Conservation (phyloP, 2,329 filamentous ascomycete species). For the Clarireedia sp. region DNA sequence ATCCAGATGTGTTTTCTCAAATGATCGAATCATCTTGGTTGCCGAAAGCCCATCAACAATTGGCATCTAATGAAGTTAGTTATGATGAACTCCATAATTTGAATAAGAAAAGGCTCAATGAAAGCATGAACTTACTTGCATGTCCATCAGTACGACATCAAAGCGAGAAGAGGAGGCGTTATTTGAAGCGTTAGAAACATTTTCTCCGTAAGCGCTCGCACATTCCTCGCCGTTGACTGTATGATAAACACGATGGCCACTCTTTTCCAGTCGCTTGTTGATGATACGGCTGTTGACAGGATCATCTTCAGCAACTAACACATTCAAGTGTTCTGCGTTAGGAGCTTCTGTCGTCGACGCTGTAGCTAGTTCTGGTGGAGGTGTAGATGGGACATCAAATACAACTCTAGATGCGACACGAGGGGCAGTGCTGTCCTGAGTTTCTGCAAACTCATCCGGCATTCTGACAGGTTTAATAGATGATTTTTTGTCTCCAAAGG, state of each 20-base stretch:
- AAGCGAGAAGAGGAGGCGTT: slow-evolving; percentile 37
- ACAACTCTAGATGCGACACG: slow-evolving; percentile 13
- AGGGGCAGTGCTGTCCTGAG: background rate
- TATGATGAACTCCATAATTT: slow-evolving; percentile 1
- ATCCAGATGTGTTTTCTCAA: slow-evolving; percentile 48
- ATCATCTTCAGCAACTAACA: slow-evolving; percentile 81
- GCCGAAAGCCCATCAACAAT: slow-evolving; percentile 79
- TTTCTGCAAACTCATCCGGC: slow-evolving; percentile 33
- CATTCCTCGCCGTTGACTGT: slow-evolving; percentile 84
- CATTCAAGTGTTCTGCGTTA: slow-evolving; percentile 31
- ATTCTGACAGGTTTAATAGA: slow-evolving; percentile 39
- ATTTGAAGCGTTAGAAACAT: slow-evolving; percentile 31
- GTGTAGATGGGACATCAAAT: slow-evolving; percentile 14
- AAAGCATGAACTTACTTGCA: slow-evolving; percentile 56
- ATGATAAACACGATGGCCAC: slow-evolving; percentile 62
- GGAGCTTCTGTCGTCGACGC: slow-evolving; percentile 16
- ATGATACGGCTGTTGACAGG: slow-evolving; percentile 79
- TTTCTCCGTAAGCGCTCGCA: slow-evolving; percentile 59
- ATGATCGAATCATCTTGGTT: slow-evolving; percentile 73
- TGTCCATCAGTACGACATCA: slow-evolving; percentile 84
- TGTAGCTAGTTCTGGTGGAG: background rate
- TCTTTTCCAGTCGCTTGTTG: slow-evolving; percentile 69
- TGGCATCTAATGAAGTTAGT: slow-evolving; percentile 59
- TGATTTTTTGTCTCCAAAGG: slow-evolving; percentile 33
- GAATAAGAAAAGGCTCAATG: background rate